Conservation (phyloP, 306 rosid species). For the Sicyos baderoa region DNA sequence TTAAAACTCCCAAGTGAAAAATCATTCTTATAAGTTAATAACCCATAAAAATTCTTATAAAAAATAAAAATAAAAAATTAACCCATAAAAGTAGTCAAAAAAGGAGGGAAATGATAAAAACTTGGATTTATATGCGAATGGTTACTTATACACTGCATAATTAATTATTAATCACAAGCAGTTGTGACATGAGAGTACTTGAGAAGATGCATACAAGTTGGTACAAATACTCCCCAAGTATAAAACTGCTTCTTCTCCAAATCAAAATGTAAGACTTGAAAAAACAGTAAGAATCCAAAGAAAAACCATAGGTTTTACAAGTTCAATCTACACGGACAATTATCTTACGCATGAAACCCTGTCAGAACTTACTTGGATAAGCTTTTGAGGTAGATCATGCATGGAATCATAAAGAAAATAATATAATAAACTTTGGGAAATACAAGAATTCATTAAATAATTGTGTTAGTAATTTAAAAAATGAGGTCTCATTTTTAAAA, state of each 20-base stretch:
- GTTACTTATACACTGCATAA: background rate
- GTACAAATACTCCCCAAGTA: background rate
- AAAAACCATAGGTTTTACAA: background rate
- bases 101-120: background rate
- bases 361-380: background rate
- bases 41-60: background rate
- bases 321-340: background rate
- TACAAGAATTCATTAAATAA: background rate
- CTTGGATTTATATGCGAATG: background rate
- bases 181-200: background rate
- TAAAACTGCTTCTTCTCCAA: background rate
- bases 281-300: background rate
- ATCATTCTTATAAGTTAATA: background rate
- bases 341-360: background rate
- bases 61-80: no score
- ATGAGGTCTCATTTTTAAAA: background rate
- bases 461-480: slow-evolving; percentile 2
- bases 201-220: background rate
- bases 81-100: background rate
- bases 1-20: background rate
- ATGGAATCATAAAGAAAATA: slow-evolving; percentile 1
- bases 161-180: background rate
- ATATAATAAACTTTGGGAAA: background rate
- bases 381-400: background rate
- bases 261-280: background rate